Percentiles rank a stretch among this genome's conserved stretches.
Evolutionary conservation across 371 early-diverging fungal genomes (phyloP).

Genomic region (Mucor ambiguus): DNA sequence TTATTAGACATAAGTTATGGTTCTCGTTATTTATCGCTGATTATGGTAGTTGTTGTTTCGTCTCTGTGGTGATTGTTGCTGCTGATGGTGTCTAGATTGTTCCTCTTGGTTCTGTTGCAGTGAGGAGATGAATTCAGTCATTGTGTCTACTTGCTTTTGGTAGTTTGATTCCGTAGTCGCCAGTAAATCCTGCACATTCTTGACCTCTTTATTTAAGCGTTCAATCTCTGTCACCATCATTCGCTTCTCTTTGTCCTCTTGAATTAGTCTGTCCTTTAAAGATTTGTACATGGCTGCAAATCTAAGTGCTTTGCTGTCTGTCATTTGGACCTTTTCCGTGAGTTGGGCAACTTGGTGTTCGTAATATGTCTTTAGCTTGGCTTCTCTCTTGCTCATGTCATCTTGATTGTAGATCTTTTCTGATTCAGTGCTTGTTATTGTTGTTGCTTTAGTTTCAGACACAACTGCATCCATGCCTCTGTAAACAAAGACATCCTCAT

Average conservation of each 20-base stretch:
- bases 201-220: conserved; percentile 33
- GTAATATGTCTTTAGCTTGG: conserved; percentile 32
- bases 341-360: conserved; percentile 32
- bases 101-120: conserved; percentile 22
- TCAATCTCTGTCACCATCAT: conserved; percentile 29
- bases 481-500: conserved; percentile 46
- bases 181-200: conserved; percentile 33
- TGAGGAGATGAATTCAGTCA: conserved; percentile 40
- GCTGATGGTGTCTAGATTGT: neutral
- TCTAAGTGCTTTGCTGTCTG: conserved; percentile 44
- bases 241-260: conserved; percentile 31
- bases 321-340: conserved; percentile 45
- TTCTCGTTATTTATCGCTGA: neutral
- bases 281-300: conserved; percentile 35
- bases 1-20: neutral
- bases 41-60: conserved; percentile 5
- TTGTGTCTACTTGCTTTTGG: conserved; percentile 38
- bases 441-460: neutral
- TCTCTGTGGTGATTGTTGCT: conserved; percentile 1
- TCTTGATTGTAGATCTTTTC: conserved; percentile 4
- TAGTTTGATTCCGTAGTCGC: conserved; percentile 43
- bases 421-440: neutral
- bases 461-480: conserved; percentile 38
- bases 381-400: conserved; percentile 18
- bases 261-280: conserved; percentile 28